phyloP scores from a whole-genome alignment of 257 asterid species.

The Lithospermum erythrorhizon region DNA sequence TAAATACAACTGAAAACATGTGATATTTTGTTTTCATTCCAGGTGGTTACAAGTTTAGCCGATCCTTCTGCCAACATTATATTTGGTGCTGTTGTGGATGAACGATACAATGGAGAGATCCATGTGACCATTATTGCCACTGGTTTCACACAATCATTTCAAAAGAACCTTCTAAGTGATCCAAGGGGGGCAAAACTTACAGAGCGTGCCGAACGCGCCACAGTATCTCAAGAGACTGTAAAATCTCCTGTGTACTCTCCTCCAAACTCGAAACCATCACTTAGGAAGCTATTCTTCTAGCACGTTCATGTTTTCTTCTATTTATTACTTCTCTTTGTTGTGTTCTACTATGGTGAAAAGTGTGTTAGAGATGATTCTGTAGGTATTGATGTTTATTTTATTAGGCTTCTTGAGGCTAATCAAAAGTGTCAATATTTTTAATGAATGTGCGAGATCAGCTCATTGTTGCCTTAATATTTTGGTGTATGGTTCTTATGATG shows the following conservation, averaged over 20 bases:
- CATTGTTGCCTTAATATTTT: too few relatives aligned
- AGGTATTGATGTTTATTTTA: neutral
- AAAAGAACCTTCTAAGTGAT: slow-evolving; percentile 67
- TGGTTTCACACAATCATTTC: slow-evolving; percentile 83
- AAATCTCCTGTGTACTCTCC: slow-evolving; percentile 29
- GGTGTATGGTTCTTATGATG: neutral
- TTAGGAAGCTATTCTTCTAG: slow-evolving; percentile 41
- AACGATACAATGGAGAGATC: slow-evolving; percentile 81
- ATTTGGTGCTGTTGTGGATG: slow-evolving; percentile 99
- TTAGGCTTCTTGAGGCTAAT: neutral
- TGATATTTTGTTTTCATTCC: slow-evolving; percentile 4
- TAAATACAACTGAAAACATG: neutral
- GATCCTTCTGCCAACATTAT: slow-evolving; percentile 95
- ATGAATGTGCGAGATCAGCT: neutral
- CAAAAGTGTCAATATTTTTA: neutral
- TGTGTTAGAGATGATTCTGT: neutral
- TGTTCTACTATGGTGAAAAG: slow-evolving; percentile 3
- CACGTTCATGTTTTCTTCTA: neutral
- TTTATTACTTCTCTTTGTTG: neutral
- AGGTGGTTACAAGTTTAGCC: slow-evolving; percentile 98
- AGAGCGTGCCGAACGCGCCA: slow-evolving; percentile 38
- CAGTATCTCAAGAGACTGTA: slow-evolving; percentile 23
- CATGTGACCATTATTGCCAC: slow-evolving; percentile 96
- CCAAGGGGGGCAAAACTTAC: slow-evolving; percentile 62
- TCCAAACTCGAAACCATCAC: slow-evolving; percentile 18